Percentiles rank a stretch among this genome's conserved stretches.
phyloP scores from a whole-genome alignment of 345 rosid genomes.

The Eutrema yunnanense region DNA sequence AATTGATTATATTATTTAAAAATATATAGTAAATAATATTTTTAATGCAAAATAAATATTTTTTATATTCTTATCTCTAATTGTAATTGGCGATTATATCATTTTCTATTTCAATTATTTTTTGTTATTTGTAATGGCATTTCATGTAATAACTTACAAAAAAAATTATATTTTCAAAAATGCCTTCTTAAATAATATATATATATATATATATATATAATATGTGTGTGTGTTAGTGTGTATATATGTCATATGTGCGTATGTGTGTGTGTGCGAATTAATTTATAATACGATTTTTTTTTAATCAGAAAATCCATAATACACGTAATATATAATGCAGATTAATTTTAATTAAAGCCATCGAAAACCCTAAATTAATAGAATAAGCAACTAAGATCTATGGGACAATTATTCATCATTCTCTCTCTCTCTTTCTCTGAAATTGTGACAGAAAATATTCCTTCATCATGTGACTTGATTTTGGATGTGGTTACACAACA shows the following conservation, averaged over 20 bases:
- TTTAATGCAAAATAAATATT: no score
- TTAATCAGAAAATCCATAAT: neutral
- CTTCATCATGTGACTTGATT: conserved; percentile 24
- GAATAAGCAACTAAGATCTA: conserved; percentile 22
- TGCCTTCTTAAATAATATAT: no score
- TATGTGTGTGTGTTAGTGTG: neutral
- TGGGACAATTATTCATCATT: conserved; percentile 24
- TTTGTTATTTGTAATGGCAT: no score
- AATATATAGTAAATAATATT: no score
- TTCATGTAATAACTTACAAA: no score
- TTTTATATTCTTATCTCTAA: no score
- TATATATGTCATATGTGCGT: no score
- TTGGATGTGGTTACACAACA: conserved; percentile 23
- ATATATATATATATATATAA: no score
- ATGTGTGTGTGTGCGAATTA: neutral
- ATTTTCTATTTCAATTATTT: no score
- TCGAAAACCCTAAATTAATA: neutral
- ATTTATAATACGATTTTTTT: neutral
- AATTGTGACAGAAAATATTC: conserved; percentile 30
- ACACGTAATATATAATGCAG: neutral
- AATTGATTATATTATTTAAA: no score
- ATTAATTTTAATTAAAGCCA: neutral
- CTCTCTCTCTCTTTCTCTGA: neutral
- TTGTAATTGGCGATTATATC: no score
- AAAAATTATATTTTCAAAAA: no score